Percentiles rank a stretch among this genome's conserved stretches.
Conservation (phyloP, 2,329 filamentous ascomycete species). For the Pseudocercospora vitis region DNA sequence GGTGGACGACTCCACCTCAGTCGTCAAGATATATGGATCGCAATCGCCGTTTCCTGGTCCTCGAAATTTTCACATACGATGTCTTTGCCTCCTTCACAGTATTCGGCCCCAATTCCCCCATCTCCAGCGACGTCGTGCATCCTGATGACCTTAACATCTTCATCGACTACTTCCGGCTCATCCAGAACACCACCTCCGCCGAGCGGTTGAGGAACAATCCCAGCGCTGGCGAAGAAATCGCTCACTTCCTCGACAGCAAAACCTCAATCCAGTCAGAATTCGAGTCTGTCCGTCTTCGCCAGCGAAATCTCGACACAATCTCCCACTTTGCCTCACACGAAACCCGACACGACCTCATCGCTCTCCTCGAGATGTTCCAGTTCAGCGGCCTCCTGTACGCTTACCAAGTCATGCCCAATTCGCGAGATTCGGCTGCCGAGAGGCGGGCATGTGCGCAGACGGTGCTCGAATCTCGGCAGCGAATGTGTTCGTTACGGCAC, state of each 20-base stretch:
- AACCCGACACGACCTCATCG: conserved; percentile 7
- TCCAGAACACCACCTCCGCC: conserved; percentile 10
- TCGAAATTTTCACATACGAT: conserved; percentile 13
- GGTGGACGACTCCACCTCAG: conserved; percentile 11
- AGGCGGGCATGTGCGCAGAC: conserved; percentile 9
- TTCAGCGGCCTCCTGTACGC: conserved; percentile 9
- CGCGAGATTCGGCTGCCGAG: not conserved
- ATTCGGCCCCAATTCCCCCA: conserved; percentile 10
- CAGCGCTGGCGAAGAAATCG: not conserved
- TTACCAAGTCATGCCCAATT: conserved; percentile 8
- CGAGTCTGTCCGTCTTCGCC: not conserved
- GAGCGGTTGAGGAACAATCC: conserved; percentile 8
- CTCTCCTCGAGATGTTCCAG: conserved; percentile 2
- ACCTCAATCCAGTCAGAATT: conserved; percentile 4
- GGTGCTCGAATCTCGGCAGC: conserved; percentile 7
- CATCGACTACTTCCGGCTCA: conserved; percentile 8
- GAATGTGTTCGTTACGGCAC: conserved; percentile 3
- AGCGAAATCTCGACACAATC: not conserved
- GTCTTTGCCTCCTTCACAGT: conserved; percentile 8
- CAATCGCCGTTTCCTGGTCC: conserved; percentile 8
- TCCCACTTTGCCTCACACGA: conserved; percentile 12
- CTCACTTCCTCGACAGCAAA: conserved; percentile 5
- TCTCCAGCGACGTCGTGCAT: conserved; percentile 10
- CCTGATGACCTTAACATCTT: conserved; percentile 10
- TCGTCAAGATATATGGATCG: conserved; percentile 1